Evolutionary conservation across 345 rosid species (phyloP), one percentile per base, ranked within the genome.

Genomic region (Microthlaspi erraticum): DNA sequence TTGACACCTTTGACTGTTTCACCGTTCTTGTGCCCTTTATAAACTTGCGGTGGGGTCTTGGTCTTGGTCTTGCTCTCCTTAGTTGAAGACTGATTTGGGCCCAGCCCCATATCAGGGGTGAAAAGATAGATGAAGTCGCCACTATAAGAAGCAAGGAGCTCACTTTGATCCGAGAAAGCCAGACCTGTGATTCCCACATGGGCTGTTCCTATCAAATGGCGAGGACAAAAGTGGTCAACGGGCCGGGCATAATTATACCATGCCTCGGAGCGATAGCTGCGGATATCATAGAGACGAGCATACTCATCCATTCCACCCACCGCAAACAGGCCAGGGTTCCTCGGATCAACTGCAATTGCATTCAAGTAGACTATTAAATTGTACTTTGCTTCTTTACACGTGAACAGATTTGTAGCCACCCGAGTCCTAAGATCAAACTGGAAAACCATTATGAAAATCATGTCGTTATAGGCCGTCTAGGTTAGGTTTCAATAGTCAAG

Each of bases 391-490:
- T 81, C 72, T 49, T 19, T 78, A 75, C 96, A 93, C 32, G 87
- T 83, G 72, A 93, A 86, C 49, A 94, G 97, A 70, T 89, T 69
- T 54, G 87, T 88, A 19, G 96, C 80, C 42, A 76, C 72, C 60
- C 81, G 66, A 36, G 82, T 86, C 82, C 99, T 83, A 62, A 94
- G 85, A 80, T 94, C 99, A 84, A 89, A 81, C 99, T 91, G 91
- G 79, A 86, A 81, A 81, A n/a, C n/a, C 77, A 42, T 0, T 5
- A 59, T n/a, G 39, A 59, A 55, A 55, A 37, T 7, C 20, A 29
- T 62, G 8, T 17, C 46, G 77, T 45, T 65, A 55, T 9, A 42
- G 16, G 49, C 46, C 4, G 32, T 12, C 46, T 26, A 26, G 29
- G 29, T 3, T 3, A 26, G 29, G 26, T 20, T 20, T 20, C 1